Base-by-base conservation (phyloP, 495 filamentous ascomycete species). In the Trichoderma parareesei region DNA sequence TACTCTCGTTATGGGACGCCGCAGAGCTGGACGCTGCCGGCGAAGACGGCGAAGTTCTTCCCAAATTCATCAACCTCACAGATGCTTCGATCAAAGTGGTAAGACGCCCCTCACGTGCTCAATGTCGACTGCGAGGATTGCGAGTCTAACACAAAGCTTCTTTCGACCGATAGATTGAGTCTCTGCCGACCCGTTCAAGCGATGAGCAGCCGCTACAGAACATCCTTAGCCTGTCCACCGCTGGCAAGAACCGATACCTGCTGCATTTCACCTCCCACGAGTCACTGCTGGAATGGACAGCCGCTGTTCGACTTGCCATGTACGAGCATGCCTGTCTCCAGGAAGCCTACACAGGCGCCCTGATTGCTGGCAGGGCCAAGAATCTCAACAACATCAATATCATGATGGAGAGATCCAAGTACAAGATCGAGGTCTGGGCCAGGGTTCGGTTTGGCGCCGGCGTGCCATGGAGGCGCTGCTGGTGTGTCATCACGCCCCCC, bases 1-100 rank as follows among this genome's bases (percentile, higher is more conserved):
- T 97, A 27, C 79, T 99, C 60, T 97, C 93, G 6, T 79, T 98
- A 27, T 99, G 94, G 94, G 94, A 98, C 77, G 93, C 93, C 20
- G 86, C 89, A 67, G 92, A 93, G 75, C 81, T 99, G 71, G 94
- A 98, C 81, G 87, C 87, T 49, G 92, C 91, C 14, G 91, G 86
- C 18, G 85, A 88, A 53, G 86, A 93, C 65, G 86, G 87, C 42
- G 91, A 97, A 69, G 90, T 97, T 43, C 79, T 95, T 20, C 92
- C 94, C 27, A 97, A 91, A 60, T 99, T 96, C 74, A 89, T 99
- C 71, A 99, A 99, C 74, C 79, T 99, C 67, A 92, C 94, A 3
- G 94, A 99, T 83, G 93, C 93, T 13, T 96, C 93, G 1, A 90
- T 99, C 70, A 96, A 93, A 72, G 96, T 97, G 93, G 94, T 97